Evolutionary conservation across 768 basidiomycete genomes (phyloP).

Genomic region (Trametes coccinea): DNA sequence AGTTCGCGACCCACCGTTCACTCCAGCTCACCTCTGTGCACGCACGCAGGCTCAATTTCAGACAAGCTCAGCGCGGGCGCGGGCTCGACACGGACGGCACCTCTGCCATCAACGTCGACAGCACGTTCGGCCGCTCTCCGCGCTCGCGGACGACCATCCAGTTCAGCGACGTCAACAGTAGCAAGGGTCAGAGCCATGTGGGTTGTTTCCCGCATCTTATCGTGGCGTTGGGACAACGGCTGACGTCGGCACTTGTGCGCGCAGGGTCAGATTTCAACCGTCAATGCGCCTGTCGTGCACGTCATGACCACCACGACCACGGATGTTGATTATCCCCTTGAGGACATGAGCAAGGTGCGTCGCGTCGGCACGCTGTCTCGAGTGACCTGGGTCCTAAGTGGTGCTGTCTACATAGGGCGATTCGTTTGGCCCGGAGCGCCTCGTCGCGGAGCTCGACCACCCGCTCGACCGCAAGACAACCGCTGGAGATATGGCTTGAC

Average conservation of each 20-base stretch:
- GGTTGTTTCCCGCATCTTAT: not conserved
- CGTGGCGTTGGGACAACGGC: too few relatives aligned
- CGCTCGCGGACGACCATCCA: not conserved
- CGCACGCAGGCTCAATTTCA: conserved; percentile 10
- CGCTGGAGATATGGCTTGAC: too few relatives aligned
- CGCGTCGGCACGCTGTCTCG: too few relatives aligned
- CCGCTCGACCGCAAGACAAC: too few relatives aligned
- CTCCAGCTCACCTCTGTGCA: too few relatives aligned
- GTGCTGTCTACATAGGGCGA: too few relatives aligned
- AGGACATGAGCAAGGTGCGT: not conserved
- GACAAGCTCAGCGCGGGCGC: conserved; percentile 7
- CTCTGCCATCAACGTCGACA: not conserved
- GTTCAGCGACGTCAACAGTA: not conserved
- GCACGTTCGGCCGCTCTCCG: not conserved
- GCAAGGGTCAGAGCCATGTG: not conserved
- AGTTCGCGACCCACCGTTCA: too few relatives aligned
- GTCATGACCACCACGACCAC: conserved; percentile 10
- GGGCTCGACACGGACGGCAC: conserved; percentile 3
- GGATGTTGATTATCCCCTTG: not conserved
- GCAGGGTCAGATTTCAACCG: too few relatives aligned
- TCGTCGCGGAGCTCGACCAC: too few relatives aligned
- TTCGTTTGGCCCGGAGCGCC: too few relatives aligned
- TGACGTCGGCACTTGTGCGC: too few relatives aligned
- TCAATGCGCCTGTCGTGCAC: conserved; percentile 2
- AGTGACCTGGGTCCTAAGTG: too few relatives aligned